Conservation (phyloP, 1,284 basidiomycete species). For the Sporisorium sorghi region DNA sequence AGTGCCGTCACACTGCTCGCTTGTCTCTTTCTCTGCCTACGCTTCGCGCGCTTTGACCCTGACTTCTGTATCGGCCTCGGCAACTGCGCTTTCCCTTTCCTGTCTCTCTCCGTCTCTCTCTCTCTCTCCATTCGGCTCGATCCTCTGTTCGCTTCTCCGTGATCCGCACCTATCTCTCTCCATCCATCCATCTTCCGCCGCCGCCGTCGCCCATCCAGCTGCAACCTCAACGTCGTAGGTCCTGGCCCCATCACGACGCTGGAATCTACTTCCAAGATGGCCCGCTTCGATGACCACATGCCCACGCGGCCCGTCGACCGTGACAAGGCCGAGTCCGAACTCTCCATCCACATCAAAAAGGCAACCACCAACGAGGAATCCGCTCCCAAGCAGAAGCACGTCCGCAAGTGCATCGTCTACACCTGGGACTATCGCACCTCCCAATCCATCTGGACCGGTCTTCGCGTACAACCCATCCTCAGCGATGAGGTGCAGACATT, state of each 20-base stretch:
- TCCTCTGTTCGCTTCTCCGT: background rate
- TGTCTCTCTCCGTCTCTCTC: background rate
- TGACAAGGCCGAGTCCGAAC: conserved; percentile 67
- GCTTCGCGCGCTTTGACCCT: conserved; percentile 7
- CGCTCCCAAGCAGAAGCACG: conserved; percentile 69
- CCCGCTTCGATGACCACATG: conserved; percentile 58
- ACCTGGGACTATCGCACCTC: conserved; percentile 70
- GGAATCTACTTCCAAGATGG: conserved; percentile 15
- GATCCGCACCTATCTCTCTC: background rate
- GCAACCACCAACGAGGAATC: conserved; percentile 66
- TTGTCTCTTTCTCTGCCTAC: background rate
- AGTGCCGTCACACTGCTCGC: background rate
- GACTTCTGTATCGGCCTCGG: background rate
- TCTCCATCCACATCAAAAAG: conserved; percentile 68
- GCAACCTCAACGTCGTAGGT: background rate
- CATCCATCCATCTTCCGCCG: conserved; percentile 7
- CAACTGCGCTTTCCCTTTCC: too few relatives aligned
- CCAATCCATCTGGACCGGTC: conserved; percentile 66
- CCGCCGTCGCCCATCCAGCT: background rate
- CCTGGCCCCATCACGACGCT: background rate
- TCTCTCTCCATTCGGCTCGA: background rate
- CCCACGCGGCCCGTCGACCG: conserved; percentile 67
- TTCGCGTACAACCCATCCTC: conserved; percentile 67
- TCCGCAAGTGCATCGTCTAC: conserved; percentile 69
- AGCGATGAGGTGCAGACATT: conserved; percentile 69